phyloP scores from a whole-genome alignment of 306 rosid genomes.

The Cicer pinnatifidum region DNA sequence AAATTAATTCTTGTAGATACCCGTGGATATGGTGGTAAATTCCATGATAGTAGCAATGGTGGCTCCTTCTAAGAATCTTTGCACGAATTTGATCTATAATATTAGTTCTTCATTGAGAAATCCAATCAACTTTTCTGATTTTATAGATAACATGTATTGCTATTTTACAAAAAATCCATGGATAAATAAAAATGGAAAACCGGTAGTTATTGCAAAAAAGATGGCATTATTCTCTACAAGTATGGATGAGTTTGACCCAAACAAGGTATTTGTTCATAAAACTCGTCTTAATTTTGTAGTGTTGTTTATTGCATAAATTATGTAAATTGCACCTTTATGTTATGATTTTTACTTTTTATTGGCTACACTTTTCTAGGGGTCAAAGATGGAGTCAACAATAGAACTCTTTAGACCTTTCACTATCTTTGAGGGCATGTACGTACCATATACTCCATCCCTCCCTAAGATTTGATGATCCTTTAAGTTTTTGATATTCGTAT shows the following conservation, averaged over 20 bases:
- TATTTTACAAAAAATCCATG: slow-evolving; percentile 44
- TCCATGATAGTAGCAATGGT: too few relatives aligned
- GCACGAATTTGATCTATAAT: too few relatives aligned
- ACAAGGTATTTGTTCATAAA: slow-evolving; percentile 1
- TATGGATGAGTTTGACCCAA: neutral
- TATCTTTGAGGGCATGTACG: slow-evolving; percentile 50
- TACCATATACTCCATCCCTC: neutral
- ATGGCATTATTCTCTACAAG: neutral
- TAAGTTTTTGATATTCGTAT: too few relatives aligned
- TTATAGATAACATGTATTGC: neutral
- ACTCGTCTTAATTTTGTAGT: neutral
- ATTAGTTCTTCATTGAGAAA: too few relatives aligned
- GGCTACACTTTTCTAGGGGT: slow-evolving; percentile 29
- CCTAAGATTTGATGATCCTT: too few relatives aligned
- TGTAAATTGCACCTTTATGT: neutral
- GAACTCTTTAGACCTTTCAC: slow-evolving; percentile 37
- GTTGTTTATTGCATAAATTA: too few relatives aligned
- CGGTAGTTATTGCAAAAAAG: neutral
- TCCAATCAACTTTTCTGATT: too few relatives aligned
- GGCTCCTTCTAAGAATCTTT: too few relatives aligned
- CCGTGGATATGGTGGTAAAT: too few relatives aligned
- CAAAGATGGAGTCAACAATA: slow-evolving; percentile 23
- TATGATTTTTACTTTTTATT: neutral
- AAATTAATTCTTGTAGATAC: too few relatives aligned
- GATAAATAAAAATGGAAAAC: slow-evolving; percentile 33